Conservation (phyloP, 352 stramenopile genomes). For the Phytopythium boreale region DNA sequence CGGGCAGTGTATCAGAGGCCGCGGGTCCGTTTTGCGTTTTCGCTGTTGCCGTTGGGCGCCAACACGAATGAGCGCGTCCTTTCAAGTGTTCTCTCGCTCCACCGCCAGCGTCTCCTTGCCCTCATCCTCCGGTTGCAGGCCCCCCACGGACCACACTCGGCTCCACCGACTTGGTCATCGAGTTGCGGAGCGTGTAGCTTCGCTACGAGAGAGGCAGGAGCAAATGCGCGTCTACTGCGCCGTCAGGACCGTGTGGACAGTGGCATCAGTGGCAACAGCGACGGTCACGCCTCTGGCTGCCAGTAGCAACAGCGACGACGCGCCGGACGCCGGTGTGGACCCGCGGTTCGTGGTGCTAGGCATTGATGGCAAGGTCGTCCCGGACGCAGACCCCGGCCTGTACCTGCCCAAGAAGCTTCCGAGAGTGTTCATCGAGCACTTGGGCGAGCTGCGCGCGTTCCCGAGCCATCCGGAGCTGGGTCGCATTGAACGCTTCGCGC, state of each 20-base stretch:
- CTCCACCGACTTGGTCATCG: background rate
- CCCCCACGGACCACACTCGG: background rate
- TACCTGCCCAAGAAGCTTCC: constrained; percentile 21
- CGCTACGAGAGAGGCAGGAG: background rate
- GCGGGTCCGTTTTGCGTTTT: background rate
- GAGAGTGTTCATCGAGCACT: background rate
- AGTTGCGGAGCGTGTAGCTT: background rate
- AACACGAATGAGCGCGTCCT: background rate
- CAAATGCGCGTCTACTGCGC: background rate
- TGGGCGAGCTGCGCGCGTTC: background rate
- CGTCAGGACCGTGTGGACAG: background rate
- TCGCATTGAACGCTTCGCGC: background rate
- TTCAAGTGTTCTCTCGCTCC: background rate
- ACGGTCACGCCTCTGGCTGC: constrained; percentile 8
- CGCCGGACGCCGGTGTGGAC: constrained; percentile 9
- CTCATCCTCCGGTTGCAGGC: background rate
- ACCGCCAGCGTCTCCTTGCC: background rate
- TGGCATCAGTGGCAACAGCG: background rate
- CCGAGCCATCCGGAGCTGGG: background rate
- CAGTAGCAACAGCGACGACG: constrained; percentile 10
- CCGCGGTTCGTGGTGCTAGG: constrained; percentile 32
- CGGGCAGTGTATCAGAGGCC: background rate
- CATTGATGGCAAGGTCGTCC: constrained; percentile 28
- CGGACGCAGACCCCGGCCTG: constrained; percentile 23
- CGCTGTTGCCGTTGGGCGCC: background rate